Conservation (phyloP, 208 protist genomes). For the Leptomonas seymouri region DNA sequence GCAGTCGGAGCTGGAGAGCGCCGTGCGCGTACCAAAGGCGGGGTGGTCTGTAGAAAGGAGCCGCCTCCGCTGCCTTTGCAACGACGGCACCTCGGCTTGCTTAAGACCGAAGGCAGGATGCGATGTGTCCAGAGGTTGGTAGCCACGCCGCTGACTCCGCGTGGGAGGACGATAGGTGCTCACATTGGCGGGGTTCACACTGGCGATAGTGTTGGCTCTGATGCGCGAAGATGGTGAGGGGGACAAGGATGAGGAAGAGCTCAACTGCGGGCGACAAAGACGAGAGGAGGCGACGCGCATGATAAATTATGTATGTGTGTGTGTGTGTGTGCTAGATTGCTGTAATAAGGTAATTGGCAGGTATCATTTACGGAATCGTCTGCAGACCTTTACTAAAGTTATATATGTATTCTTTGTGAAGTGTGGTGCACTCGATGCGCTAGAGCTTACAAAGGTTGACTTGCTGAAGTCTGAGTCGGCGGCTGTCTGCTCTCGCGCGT, state of each 20-base stretch:
- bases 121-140: constrained; percentile 52
- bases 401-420: too few relatives aligned
- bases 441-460: too few relatives aligned
- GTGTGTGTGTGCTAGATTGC: neutral
- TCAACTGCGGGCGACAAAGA: neutral
- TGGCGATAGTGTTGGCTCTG: constrained; percentile 21
- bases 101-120: constrained; percentile 80
- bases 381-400: too few relatives aligned
- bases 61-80: constrained; percentile 10
- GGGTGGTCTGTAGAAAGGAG: constrained; percentile 78
- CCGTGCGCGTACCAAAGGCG: constrained; percentile 59
- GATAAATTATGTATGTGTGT: neutral
- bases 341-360: neutral
- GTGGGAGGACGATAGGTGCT: constrained; percentile 24
- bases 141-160: constrained; percentile 36
- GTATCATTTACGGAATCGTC: too few relatives aligned
- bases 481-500: too few relatives aligned
- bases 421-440: too few relatives aligned
- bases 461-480: too few relatives aligned
- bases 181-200: constrained; percentile 40
- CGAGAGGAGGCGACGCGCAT: neutral
- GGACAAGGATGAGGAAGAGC: neutral
- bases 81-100: constrained; percentile 43
- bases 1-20: constrained; percentile 49
- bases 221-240: constrained; percentile 1